phyloP scores from a whole-genome alignment of 306 rosid species.

The Vigna reflexopilosa region DNA sequence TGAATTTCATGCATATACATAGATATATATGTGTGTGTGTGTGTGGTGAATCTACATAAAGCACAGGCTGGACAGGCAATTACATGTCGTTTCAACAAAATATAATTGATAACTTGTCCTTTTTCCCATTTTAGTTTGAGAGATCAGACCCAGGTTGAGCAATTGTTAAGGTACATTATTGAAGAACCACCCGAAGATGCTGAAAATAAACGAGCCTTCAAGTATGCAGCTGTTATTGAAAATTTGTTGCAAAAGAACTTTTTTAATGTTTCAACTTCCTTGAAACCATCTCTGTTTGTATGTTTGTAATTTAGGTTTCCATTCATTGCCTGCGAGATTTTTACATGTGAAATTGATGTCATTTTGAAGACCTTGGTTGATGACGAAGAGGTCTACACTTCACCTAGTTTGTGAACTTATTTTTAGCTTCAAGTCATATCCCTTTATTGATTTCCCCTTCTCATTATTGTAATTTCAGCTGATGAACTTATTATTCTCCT shows the following conservation, averaged over 20 bases:
- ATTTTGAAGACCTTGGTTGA: slow-evolving; percentile 97
- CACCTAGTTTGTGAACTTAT: slow-evolving; percentile 26
- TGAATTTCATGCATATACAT: neutral
- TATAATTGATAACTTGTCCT: slow-evolving; percentile 33
- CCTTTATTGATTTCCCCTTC: slow-evolving; percentile 33
- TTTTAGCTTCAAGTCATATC: slow-evolving; percentile 29
- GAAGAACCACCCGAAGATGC: slow-evolving; percentile 95
- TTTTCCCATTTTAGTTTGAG: slow-evolving; percentile 68
- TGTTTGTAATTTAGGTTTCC: slow-evolving; percentile 77
- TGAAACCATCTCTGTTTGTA: slow-evolving; percentile 46
- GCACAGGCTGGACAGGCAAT: slow-evolving; percentile 22
- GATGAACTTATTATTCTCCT: slow-evolving; percentile 93
- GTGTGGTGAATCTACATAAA: neutral
- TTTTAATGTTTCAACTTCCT: slow-evolving; percentile 3
- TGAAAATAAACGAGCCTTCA: slow-evolving; percentile 89
- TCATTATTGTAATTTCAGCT: slow-evolving; percentile 63
- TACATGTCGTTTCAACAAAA: slow-evolving; percentile 34
- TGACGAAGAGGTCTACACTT: slow-evolving; percentile 85
- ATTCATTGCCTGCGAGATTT: slow-evolving; percentile 93
- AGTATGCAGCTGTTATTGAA: slow-evolving; percentile 57
- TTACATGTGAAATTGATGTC: slow-evolving; percentile 98
- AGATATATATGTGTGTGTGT: no score
- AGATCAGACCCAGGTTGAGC: slow-evolving; percentile 96
- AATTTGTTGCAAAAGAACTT: slow-evolving; percentile 4
- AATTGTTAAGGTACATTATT: slow-evolving; percentile 75